These are phyloP conservation scores for Coemansia umbellata DNA, from an alignment of 192 early-diverging fungal species.

Conservation along the genomic window DNA sequence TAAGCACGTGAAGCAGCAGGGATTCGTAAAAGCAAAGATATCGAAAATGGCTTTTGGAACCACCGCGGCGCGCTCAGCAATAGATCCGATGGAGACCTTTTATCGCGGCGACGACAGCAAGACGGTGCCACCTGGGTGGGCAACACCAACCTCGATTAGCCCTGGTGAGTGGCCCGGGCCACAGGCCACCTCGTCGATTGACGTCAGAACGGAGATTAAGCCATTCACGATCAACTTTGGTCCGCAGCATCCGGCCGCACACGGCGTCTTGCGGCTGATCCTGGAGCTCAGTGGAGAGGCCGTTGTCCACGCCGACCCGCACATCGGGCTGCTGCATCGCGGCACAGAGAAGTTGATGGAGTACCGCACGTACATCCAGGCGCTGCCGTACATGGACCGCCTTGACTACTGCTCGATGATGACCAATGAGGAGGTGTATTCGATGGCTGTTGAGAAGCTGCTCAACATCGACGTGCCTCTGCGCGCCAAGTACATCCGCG, in stretches of 20 bases:
- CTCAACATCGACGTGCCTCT: conserved; percentile 95
- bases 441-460: conserved; percentile 95
- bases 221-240: conserved; percentile 99
- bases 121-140: conserved; percentile 39
- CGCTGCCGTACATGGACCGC: conserved; percentile 97
- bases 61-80: not conserved
- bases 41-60: conserved; percentile 3
- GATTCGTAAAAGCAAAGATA: too few species aligned
- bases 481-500: conserved; percentile 95
- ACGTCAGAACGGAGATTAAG: conserved; percentile 50
- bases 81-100: conserved; percentile 32
- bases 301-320: conserved; percentile 91
- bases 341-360: conserved; percentile 99
- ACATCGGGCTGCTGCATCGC: conserved; percentile 94
- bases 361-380: conserved; percentile 98
- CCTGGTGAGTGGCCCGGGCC: conserved; percentile 46
- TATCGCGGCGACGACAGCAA: conserved; percentile 25
- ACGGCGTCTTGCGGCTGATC: conserved; percentile 93
- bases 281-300: conserved; percentile 90
- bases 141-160: conserved; percentile 32
- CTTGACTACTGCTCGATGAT: conserved; percentile 99
- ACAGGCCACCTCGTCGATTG: conserved; percentile 23
- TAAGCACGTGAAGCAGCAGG: not conserved
- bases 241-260: conserved; percentile 98
- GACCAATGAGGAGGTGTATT: conserved; percentile 98